phyloP scores from a whole-genome alignment of 495 filamentous ascomycete genomes.

The Neurospora sp. region DNA sequence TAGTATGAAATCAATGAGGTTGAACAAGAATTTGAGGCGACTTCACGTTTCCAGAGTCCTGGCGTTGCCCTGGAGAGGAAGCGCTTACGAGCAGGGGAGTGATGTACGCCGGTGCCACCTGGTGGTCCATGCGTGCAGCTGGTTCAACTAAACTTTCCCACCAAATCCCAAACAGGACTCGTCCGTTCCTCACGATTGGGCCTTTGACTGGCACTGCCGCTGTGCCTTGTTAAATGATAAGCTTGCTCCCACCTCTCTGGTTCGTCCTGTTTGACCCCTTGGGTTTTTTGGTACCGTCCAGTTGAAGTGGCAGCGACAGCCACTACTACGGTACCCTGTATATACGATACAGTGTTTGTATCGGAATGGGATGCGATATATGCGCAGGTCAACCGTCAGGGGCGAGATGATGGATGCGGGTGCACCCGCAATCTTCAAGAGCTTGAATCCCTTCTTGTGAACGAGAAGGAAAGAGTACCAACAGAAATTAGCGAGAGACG shows the following conservation, averaged over 20 bases:
- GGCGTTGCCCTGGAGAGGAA: slow-evolving; percentile 1
- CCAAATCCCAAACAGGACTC: slow-evolving; percentile 3
- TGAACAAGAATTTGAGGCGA: slow-evolving; percentile 16
- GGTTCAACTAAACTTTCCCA: neutral
- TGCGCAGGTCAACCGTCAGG: neutral
- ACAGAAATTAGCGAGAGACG: neutral
- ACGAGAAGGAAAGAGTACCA: neutral
- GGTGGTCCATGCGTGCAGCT: neutral
- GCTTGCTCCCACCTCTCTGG: neutral
- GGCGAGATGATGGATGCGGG: neutral
- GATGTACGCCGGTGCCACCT: slow-evolving; percentile 3
- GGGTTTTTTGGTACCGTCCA: neutral
- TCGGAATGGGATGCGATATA: neutral
- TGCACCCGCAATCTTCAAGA: neutral
- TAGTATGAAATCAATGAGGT: slow-evolving; percentile 4
- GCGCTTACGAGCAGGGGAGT: slow-evolving; percentile 8
- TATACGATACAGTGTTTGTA: neutral
- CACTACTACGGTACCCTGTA: neutral
- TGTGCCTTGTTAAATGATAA: neutral
- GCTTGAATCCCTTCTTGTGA: neutral
- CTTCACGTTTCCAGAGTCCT: slow-evolving; percentile 3
- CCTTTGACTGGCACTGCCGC: neutral
- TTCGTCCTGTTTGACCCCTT: neutral
- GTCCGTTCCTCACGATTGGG: neutral
- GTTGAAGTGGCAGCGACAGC: neutral